Percentiles rank a stretch among this genome's conserved stretches.
Conservation (phyloP, 495 filamentous ascomycete genomes). For the Neohortaea acidophila region DNA sequence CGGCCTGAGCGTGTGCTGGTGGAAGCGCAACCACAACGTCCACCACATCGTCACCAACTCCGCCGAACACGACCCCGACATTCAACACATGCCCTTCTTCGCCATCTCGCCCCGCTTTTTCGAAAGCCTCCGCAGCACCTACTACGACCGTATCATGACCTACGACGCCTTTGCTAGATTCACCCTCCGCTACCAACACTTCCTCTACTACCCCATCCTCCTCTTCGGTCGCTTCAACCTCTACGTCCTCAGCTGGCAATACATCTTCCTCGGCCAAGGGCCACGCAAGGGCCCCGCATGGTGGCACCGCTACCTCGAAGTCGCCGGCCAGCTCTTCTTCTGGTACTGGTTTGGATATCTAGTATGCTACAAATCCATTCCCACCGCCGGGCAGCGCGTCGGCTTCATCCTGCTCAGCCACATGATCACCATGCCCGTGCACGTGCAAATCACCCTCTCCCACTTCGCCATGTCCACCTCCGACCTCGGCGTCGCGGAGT, state of each 20-base stretch:
- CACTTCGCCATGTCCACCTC: slow-evolving; percentile 96
- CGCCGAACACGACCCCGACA: slow-evolving; percentile 94
- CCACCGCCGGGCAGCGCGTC: slow-evolving; percentile 52
- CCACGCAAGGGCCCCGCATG: slow-evolving; percentile 70
- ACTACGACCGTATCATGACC: slow-evolving; percentile 74
- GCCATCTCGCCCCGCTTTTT: slow-evolving; percentile 83
- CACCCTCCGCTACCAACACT: slow-evolving; percentile 60
- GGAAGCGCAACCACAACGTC: slow-evolving; percentile 95
- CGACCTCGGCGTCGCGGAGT: slow-evolving; percentile 73
- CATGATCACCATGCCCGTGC: slow-evolving; percentile 69
- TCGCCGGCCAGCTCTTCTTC: slow-evolving; percentile 70
- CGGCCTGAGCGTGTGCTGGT: slow-evolving; percentile 87
- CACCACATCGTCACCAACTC: slow-evolving; percentile 96
- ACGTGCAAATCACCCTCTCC: slow-evolving; percentile 89
- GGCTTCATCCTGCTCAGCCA: slow-evolving; percentile 76
- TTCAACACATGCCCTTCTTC: slow-evolving; percentile 91
- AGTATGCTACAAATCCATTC: slow-evolving; percentile 62
- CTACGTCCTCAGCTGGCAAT: slow-evolving; percentile 69
- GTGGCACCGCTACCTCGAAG: slow-evolving; percentile 81
- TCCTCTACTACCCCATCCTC: slow-evolving; percentile 76
- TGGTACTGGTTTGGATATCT: slow-evolving; percentile 91
- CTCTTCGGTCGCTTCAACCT: slow-evolving; percentile 85
- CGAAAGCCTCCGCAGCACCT: slow-evolving; percentile 59
- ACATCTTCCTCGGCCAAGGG: slow-evolving; percentile 58
- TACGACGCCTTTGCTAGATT: slow-evolving; percentile 65